Percentiles rank a stretch among this genome's conserved stretches.
phyloP scores from a whole-genome alignment of 352 stramenopile genomes.

The Pythium sp. region DNA sequence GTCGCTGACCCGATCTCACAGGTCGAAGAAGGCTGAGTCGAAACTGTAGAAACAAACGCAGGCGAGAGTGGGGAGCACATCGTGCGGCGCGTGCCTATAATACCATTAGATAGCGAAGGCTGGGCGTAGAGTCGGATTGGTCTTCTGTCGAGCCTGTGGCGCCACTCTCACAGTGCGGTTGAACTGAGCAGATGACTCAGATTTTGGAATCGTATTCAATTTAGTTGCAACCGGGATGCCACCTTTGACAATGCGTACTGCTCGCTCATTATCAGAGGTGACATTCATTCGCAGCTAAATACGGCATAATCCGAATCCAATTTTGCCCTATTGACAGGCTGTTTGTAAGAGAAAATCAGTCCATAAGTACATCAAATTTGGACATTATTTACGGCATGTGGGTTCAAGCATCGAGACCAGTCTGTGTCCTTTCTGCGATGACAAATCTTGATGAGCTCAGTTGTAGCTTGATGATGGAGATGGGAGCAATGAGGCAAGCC shows the following conservation, averaged over 20 bases:
- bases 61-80: no score
- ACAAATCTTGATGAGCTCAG: slow-evolving; percentile 1
- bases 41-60: no score
- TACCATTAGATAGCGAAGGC: no score
- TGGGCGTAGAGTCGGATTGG: neutral
- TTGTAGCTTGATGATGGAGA: neutral
- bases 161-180: no score
- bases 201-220: neutral
- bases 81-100: neutral
- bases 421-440: neutral
- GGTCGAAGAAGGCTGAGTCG: no score
- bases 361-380: no score
- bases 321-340: no score
- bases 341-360: no score
- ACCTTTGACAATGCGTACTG: neutral
- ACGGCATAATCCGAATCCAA: neutral
- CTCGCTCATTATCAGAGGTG: neutral
- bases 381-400: no score
- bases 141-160: neutral
- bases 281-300: neutral
- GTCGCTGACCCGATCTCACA: no score
- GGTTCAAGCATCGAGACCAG: no score
- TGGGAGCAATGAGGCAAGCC: neutral
- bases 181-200: neutral
- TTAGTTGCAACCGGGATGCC: no score